Evolutionary conservation across 305 asterid species (phyloP), one percentile per base, ranked within the genome.

Genomic region (Fraxinus platypoda): DNA sequence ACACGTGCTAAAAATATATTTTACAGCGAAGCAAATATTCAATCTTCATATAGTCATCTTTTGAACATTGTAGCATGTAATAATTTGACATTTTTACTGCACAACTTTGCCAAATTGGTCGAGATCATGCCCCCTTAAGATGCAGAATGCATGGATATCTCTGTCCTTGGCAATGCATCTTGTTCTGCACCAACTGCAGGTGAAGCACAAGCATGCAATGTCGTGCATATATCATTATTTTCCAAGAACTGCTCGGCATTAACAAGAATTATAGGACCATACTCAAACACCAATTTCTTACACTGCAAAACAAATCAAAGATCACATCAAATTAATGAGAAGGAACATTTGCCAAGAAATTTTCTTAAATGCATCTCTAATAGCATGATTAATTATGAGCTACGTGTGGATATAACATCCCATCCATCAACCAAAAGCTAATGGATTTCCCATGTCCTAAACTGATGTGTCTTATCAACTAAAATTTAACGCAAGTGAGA

Each of bases 191-290:
- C 74, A 30, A 68, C 74, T 68, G 37, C 37, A 26, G 74, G 74
- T 28, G 74, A 68, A 68, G 38, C 52, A 37, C 83, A 85, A 54
- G 73, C 83, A 19, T 62, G 46, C 74, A 89, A 23, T 78, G 79
- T 30, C 8, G 71, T 54, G 81, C 92, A 89, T 35, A 89, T 11
- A 9, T 87, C 92, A 23, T 89, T 77, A 38, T 64, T 84, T 66
- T 89, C 90, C 83, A 87, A 78, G 81, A 84, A 84, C 35, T 86
- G 81, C 83, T 87, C 91, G 0, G 89, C 87, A 9, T 89, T 85
- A 30, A 82, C 54, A 37, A 89, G 86, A 76, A 89, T 78, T 83
- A 82, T 26, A n/a, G 90, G 91, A 46, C 81, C 89, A 37, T 87
- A 89, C 70, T 89, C 89, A 13, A 87, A 81, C 15, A 87, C 90